A percentile compares a stretch with the other conserved stretches of the same genome.
Evolutionary conservation across 768 basidiomycete species (phyloP).

Genomic region (Boletus coccyginus): DNA sequence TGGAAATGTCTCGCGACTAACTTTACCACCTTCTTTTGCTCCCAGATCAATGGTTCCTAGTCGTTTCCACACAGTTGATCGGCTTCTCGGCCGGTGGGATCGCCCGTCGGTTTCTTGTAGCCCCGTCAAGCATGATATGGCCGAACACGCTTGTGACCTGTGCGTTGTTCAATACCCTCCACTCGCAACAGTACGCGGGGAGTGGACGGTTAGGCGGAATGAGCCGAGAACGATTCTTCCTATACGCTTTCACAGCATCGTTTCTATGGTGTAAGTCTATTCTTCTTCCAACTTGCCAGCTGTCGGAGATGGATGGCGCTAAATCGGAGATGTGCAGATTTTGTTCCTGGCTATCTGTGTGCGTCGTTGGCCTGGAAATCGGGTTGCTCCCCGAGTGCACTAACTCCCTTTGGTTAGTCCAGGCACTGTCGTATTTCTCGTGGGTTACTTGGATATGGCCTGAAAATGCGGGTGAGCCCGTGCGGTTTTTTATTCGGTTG

Average conservation of each 20-base stretch:
- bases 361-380: constrained; percentile 10
- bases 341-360: constrained; percentile 47
- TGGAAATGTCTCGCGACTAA: constrained; percentile 1
- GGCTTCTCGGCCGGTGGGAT: constrained; percentile 83
- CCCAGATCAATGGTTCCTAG: constrained; percentile 74
- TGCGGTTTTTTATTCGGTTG: constrained; percentile 6
- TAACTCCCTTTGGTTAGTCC: constrained; percentile 32
- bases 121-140: constrained; percentile 64
- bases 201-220: constrained; percentile 61
- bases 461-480: constrained; percentile 41
- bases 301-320: neutral
- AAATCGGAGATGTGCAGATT: constrained; percentile 28
- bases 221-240: constrained; percentile 75
- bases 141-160: constrained; percentile 73
- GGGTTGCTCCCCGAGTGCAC: neutral
- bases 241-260: constrained; percentile 56
- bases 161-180: constrained; percentile 74
- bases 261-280: constrained; percentile 54
- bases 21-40: neutral
- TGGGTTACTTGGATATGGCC: constrained; percentile 59
- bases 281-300: neutral
- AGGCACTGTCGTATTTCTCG: constrained; percentile 54
- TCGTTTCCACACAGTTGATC: constrained; percentile 73
- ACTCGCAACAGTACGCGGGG: constrained; percentile 65
- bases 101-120: constrained; percentile 70